Evolutionary conservation across 202 grass and related monocot species (phyloP).

Genomic region (Eragrostis tef): DNA sequence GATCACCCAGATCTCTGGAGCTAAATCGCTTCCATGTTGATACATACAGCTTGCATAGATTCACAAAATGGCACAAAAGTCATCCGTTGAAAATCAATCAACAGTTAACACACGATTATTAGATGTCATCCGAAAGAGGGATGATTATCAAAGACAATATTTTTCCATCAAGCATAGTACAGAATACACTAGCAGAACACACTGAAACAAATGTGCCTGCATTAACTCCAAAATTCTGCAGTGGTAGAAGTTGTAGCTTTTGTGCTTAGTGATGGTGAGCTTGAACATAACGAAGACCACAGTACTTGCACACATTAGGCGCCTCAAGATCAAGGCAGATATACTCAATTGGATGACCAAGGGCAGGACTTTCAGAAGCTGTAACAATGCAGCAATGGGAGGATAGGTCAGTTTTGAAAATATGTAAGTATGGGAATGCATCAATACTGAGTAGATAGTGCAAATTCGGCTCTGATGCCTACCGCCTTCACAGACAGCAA

Average conservation of each 20-base stretch:
- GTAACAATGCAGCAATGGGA: conserved; percentile 37
- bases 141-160: conserved; percentile 25
- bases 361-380: conserved; percentile 64
- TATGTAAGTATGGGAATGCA: not conserved
- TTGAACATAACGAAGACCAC: conserved; percentile 90
- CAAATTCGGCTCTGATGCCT: conserved; percentile 23
- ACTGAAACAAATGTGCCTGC: conserved; percentile 45
- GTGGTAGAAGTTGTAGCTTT: not conserved
- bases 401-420: conserved; percentile 43
- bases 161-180: conserved; percentile 32
- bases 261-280: conserved; percentile 76
- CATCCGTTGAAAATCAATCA: conserved; percentile 15
- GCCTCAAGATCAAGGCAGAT: conserved; percentile 83
- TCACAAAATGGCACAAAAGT: not conserved
- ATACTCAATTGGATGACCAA: conserved; percentile 94
- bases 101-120: conserved; percentile 49
- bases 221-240: conserved; percentile 44
- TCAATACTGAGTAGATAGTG: conserved; percentile 5
- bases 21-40: not conserved
- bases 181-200: conserved; percentile 29
- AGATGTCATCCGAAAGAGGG: conserved; percentile 19
- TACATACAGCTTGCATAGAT: not conserved
- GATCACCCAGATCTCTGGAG: not conserved
- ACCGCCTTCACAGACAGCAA: conserved; percentile 94
- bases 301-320: conserved; percentile 94